These are phyloP conservation scores for Sporothrix protearum DNA, from an alignment of 2,329 filamentous ascomycete genomes.

Conservation along the genomic window DNA sequence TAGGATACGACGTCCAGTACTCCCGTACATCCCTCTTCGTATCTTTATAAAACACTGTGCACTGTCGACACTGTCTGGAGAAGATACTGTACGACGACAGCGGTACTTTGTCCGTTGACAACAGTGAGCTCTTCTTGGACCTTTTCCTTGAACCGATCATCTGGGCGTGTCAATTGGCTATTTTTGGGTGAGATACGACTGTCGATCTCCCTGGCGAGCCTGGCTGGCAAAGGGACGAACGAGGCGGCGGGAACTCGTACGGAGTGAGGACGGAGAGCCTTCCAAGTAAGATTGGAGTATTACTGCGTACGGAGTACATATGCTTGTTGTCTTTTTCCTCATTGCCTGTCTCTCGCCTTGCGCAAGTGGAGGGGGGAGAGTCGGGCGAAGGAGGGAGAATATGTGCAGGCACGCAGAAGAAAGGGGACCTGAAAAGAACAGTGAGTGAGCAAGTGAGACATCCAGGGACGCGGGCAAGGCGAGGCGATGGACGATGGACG, in stretches of 20 bases:
- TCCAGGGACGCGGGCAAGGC: neutral
- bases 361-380: neutral
- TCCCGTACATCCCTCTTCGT: neutral
- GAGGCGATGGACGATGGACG: neutral
- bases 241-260: too few relatives aligned
- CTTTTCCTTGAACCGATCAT: too few relatives aligned
- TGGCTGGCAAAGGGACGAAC: too few relatives aligned
- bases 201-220: too few relatives aligned
- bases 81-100: neutral
- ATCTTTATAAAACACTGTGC: neutral
- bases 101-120: too few relatives aligned
- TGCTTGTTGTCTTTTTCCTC: neutral
- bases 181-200: too few relatives aligned
- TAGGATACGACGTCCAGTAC: too few relatives aligned
- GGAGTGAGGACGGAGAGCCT: too few relatives aligned
- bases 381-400: neutral
- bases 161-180: too few relatives aligned
- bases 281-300: too few relatives aligned
- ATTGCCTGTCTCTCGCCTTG: conserved; percentile 9
- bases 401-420: neutral
- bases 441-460: neutral
- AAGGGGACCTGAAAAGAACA: neutral
- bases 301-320: too few relatives aligned
- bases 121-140: too few relatives aligned
- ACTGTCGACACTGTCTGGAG: neutral